phyloP scores from a whole-genome alignment of 176 grass and related monocot genomes.

The Ensete ventricosum region DNA sequence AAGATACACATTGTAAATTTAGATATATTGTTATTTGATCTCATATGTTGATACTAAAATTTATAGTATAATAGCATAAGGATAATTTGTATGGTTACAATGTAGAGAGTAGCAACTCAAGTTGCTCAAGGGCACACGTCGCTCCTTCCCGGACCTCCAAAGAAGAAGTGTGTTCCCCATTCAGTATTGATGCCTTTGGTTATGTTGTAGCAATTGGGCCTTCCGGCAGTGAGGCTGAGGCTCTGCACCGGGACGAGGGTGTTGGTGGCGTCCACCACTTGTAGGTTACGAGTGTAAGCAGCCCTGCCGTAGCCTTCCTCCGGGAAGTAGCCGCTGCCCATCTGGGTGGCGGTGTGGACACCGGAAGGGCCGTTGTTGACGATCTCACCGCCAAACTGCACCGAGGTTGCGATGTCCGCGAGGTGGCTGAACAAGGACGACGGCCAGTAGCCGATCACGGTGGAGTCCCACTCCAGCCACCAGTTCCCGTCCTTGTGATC shows the following conservation, averaged over 20 bases:
- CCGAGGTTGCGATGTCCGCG: neutral
- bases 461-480: neutral
- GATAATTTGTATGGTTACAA: too few relatives aligned
- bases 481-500: neutral
- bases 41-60: too few relatives aligned
- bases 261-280: neutral
- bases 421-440: neutral
- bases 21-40: too few relatives aligned
- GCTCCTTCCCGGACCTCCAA: neutral
- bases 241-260: neutral
- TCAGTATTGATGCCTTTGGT: neutral
- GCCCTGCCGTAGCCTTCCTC: neutral
- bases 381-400: slow-evolving; percentile 12
- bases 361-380: neutral
- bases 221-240: neutral
- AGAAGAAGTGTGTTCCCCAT: neutral
- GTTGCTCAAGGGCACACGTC: neutral
- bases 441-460: slow-evolving; percentile 13
- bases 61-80: too few relatives aligned
- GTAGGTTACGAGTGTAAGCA: neutral
- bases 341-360: neutral
- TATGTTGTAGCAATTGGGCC: neutral
- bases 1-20: too few relatives aligned
- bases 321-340: slow-evolving; percentile 5
- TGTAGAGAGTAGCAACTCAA: too few relatives aligned